Percentiles rank a stretch among this genome's conserved stretches.
Evolutionary conservation across 495 filamentous ascomycete genomes (phyloP).

Genomic region (Xylaria nigripes): DNA sequence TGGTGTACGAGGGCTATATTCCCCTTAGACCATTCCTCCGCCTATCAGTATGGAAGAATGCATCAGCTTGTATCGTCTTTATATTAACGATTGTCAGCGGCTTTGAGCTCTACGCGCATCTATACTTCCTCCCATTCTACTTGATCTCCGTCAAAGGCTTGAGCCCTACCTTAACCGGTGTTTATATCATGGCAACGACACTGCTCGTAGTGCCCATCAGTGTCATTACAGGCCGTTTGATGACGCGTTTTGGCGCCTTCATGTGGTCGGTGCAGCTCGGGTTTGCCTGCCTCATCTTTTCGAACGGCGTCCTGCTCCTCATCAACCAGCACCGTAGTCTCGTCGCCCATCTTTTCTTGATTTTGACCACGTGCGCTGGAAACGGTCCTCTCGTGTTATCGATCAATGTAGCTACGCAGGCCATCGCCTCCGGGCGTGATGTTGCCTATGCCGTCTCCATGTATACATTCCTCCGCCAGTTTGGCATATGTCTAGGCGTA

Average conservation of each 20-base stretch:
- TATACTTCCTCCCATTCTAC: conserved; percentile 63
- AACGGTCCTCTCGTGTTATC: conserved; percentile 44
- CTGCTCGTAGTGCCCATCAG: conserved; percentile 31
- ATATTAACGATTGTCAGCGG: conserved; percentile 23
- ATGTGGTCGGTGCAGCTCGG: conserved; percentile 46
- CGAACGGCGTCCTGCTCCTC: conserved; percentile 42
- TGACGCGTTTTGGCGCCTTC: conserved; percentile 19
- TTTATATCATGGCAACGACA: conserved; percentile 43
- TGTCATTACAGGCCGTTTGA: neutral
- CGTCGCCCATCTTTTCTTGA: conserved; percentile 42
- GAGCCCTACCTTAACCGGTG: conserved; percentile 47
- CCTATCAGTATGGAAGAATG: conserved; percentile 31
- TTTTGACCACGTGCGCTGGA: conserved; percentile 44
- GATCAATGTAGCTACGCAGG: conserved; percentile 44
- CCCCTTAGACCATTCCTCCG: conserved; percentile 40
- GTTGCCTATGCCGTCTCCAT: conserved; percentile 47
- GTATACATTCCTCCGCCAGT: conserved; percentile 48
- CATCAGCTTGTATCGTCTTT: conserved; percentile 26
- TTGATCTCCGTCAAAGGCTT: conserved; percentile 54
- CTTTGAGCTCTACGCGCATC: conserved; percentile 5
- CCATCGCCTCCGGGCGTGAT: conserved; percentile 35
- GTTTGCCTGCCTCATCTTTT: conserved; percentile 41
- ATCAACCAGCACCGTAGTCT: conserved; percentile 38
- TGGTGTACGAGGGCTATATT: conserved; percentile 41
- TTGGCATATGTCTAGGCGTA: conserved; percentile 55